Base-by-base conservation (phyloP, 176 grass and related monocot species). In the Triticum turgidum region DNA sequence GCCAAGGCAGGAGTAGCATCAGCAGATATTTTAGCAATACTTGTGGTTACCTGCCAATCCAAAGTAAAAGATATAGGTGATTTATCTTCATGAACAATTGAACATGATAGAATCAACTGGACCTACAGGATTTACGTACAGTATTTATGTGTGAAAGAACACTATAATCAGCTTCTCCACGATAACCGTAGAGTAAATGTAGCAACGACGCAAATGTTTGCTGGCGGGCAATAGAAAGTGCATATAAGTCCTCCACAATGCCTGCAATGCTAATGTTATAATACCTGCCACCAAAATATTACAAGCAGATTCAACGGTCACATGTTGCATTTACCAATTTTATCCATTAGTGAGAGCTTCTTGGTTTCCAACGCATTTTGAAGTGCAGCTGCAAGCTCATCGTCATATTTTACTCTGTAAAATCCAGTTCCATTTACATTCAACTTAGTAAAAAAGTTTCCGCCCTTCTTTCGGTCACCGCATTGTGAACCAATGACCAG, bases 341-440 rank as follows among this genome's bases (percentile, higher is more conserved):
- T 94, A 86, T 98, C 96, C 84, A 83, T 95, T 78, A 90, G 62
- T 71, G 89, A 91, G 22, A 98, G 81, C 44, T 94, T 90, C 65
- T 92, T 90, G 77, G 84, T 44, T 76, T 92, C 85, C 59, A 94
- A 79, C 17, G 93, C 96, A 67, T 86, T 92, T 89, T 73, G 68
- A 89, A 98, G 90, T 73, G 89, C 74, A 84, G 79, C 82, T 73
- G 84, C 78, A 88, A 98, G 91, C 80, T 89, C 69, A 80, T 94
- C 86, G 54, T 98, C 93, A 76, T 98, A 98, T 86, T 94, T 86
- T 27, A 95, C 88, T 77, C 96, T 85, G 81, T 98, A 98, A 82
- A 98, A 94, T 51, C 93, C 96, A 30, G 91, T 94, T 87, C 95
- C 93, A 77, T 98, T 74, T 33, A 90, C 45, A 78, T 98, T 98